Evolutionary conservation across 106 monocot genomes (phyloP), one percentile per base, ranked within the genome.

Genomic region (Cymbidium sinense): DNA sequence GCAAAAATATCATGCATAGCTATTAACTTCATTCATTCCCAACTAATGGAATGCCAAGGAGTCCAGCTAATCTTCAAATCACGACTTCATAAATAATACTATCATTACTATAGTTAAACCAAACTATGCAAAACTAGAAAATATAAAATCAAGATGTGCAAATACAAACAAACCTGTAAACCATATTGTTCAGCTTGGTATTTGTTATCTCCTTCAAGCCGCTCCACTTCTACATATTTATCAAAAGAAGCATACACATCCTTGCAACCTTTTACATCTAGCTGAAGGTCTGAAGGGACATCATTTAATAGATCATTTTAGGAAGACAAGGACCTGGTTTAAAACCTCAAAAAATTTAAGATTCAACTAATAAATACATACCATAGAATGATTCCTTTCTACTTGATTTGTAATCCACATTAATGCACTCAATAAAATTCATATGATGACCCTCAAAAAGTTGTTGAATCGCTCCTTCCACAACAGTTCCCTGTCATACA

Each of bases 161-260:
- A 67, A 31, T 54, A 74, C n/a, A 4, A 80, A 79, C 84, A 5
- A 75, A 95, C 95, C 92, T 95, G 95, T 43, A 95, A 71, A 17
- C 95, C 95, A 90, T 91, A 78, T 43, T 95, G 82, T 54, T 95
- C 95, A 34, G 95, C 91, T 43, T 95, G 95, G 81, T 95, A 95
- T 51, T 95, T 95, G 77, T 95, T 95, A 82, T 95, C 95, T 31
- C 92, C 95, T 82, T 95, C 95, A 72, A 95, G 92, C 36, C 85
- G 74, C 77, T 95, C 95, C 54, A 95, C 95, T 88, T 92, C 95
- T 73, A 92, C 92, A 82, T 95, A 95, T 77, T 95, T 95, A 74
- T 95, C 92, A 85, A 95, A 95, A 77, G 95, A 95, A 71, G 89
- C 91, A 85, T 95, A 95, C n/a, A 95, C 86, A 92, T 95, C 95